Evolutionary conservation across 345 rosid genomes (phyloP).

Genomic region (Isatis tinctoria): DNA sequence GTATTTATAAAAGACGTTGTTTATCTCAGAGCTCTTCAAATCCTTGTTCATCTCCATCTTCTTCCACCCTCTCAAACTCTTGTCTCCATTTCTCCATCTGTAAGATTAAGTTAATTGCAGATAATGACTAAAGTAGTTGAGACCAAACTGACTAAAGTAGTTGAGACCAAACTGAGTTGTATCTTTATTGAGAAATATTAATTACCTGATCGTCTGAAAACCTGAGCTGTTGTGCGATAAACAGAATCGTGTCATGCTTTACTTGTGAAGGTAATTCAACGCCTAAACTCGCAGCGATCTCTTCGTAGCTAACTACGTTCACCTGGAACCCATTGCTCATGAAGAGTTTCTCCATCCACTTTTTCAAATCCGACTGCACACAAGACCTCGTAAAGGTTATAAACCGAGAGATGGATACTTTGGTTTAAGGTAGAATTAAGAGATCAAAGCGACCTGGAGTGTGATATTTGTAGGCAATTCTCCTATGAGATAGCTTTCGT

Average conservation of each 20-base stretch:
- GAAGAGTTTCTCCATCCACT: conserved; percentile 66
- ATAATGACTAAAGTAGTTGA: background rate
- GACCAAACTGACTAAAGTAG: no score
- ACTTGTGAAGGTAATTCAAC: conserved; percentile 39
- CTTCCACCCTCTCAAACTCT: conserved; percentile 69
- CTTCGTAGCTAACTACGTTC: conserved; percentile 42
- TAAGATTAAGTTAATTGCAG: background rate
- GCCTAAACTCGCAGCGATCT: conserved; percentile 55
- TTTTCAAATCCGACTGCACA: conserved; percentile 43
- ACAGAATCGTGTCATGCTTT: conserved; percentile 43
- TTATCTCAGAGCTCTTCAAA: conserved; percentile 52
- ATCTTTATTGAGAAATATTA: background rate
- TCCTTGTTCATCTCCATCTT: conserved; percentile 91
- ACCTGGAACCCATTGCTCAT: conserved; percentile 64
- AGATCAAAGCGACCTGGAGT: conserved; percentile 40
- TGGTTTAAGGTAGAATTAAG: background rate
- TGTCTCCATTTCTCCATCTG: conserved; percentile 86
- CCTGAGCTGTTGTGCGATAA: conserved; percentile 70
- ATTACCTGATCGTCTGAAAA: conserved; percentile 88
- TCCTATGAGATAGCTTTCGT: conserved; percentile 63
- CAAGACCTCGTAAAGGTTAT: background rate
- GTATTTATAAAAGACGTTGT: background rate
- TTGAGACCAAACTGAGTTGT: background rate
- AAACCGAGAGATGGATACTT: background rate
- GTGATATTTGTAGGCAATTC: conserved; percentile 64